Base-by-base conservation (phyloP, 768 basidiomycete genomes). In the Russula earlei region DNA sequence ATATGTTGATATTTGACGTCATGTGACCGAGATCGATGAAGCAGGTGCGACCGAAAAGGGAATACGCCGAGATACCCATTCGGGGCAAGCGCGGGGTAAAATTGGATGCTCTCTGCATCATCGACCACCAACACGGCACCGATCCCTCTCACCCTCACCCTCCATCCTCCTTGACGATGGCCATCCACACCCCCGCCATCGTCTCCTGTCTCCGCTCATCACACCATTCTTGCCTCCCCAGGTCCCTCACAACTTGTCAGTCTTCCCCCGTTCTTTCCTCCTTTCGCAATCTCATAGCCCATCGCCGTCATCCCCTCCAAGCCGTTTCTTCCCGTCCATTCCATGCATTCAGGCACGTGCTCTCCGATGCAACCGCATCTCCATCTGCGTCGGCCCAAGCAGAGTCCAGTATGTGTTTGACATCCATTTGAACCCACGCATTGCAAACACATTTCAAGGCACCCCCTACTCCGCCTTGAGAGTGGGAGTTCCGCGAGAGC, bases 401-500 rank as follows among this genome's bases (percentile, higher is more conserved):
- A 36, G 58, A 61, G 19, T 45, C 55, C 15, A 49, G 59, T 60
- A 44, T 20, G 59, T 57, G 33, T 41, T 47, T 31, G 45, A 22
- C 34, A 8, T 36, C 15, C 27, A 20, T 41, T 49, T 5, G 29
- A 5, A 29, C 25, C 4, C 37, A 11, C 22, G 51, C 50, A 17
- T 49, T 41, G 41, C 49, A 17, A 33, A 34, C 33, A 8, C 25
- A 34, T 47, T 47, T 29, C 31, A 63, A 78, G 80, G 79, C 25
- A 70, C 64, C 59, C 83, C 87, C 34, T 93, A 91, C 68, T 77
- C 85, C 2, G 77, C 80, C 19, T 73, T 93, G 36, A 81, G 77
- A 8, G 75, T 93, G 54, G 91, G 91, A 24, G 79, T 88, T 17
- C 88, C 90, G 12, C 76, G 77, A 51, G 91, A 93, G 70, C 76